Evolutionary conservation across 2,329 filamentous ascomycete genomes (phyloP).

Genomic region (Nannizziopsis barbatae): DNA sequence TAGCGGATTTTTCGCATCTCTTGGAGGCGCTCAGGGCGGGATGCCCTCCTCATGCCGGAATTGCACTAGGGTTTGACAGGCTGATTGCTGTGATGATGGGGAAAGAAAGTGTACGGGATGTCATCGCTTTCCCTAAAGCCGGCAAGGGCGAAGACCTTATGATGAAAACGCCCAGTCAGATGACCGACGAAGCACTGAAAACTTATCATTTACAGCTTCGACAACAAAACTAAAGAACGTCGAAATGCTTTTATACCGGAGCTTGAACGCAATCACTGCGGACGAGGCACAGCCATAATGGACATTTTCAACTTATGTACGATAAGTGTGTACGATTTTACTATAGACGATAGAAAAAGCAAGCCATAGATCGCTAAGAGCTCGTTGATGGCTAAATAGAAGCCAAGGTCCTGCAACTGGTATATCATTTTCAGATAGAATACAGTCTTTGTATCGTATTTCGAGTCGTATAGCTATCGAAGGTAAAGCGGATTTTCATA

Average conservation of each 20-base stretch:
- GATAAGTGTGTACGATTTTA: too few species aligned
- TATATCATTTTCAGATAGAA: too few species aligned
- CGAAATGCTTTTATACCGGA: too few species aligned
- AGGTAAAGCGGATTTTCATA: background rate
- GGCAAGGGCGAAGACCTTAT: slow-evolving; percentile 78
- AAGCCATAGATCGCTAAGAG: too few species aligned
- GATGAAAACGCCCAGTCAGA: slow-evolving; percentile 61
- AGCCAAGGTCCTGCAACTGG: too few species aligned
- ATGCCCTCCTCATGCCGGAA: slow-evolving; percentile 88
- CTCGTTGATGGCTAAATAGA: too few species aligned
- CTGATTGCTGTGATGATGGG: slow-evolving; percentile 69
- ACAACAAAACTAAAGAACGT: slow-evolving; percentile 12
- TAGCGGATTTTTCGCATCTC: slow-evolving; percentile 76
- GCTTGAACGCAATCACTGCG: too few species aligned
- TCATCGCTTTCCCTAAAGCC: slow-evolving; percentile 94
- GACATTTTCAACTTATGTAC: too few species aligned
- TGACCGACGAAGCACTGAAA: slow-evolving; percentile 50
- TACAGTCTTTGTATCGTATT: too few species aligned
- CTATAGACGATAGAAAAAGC: too few species aligned
- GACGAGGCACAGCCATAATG: too few species aligned
- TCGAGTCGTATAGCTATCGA: too few species aligned
- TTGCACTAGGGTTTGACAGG: slow-evolving; percentile 85
- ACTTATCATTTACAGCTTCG: slow-evolving; percentile 47
- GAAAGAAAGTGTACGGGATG: slow-evolving; percentile 69
- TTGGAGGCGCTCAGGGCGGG: slow-evolving; percentile 71